A percentile compares a stretch with the other conserved stretches of the same genome.
Conservation (phyloP, 2,329 filamentous ascomycete genomes). For the Nannizziopsis arthrosporioides region DNA sequence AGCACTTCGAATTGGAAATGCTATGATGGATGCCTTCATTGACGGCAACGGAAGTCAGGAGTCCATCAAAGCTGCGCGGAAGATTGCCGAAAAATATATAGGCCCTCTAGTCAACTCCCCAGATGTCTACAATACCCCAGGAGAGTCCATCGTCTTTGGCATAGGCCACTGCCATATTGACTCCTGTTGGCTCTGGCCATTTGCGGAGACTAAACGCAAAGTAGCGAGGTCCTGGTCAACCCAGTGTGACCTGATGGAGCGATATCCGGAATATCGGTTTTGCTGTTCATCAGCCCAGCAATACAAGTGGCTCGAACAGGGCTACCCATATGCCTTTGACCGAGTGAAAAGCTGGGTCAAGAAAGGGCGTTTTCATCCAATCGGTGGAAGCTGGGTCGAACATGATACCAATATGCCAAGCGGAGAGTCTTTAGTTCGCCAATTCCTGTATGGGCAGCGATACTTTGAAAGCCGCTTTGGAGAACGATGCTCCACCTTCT, state of each 20-base stretch:
- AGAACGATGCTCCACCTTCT: slow-evolving; percentile 79
- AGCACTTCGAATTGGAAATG: slow-evolving; percentile 70
- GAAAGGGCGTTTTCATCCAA: slow-evolving; percentile 81
- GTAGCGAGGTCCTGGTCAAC: slow-evolving; percentile 92
- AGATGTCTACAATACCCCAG: slow-evolving; percentile 68
- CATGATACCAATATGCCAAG: slow-evolving; percentile 97
- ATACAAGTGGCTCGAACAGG: slow-evolving; percentile 89
- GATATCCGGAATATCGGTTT: slow-evolving; percentile 88
- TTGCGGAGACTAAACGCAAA: slow-evolving; percentile 94
- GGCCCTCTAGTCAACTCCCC: slow-evolving; percentile 70
- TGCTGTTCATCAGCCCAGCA: slow-evolving; percentile 90
- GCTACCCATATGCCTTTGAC: slow-evolving; percentile 80
- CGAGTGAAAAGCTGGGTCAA: slow-evolving; percentile 85
- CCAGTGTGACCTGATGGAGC: slow-evolving; percentile 88
- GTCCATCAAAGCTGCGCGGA: slow-evolving; percentile 65
- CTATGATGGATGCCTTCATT: slow-evolving; percentile 83
- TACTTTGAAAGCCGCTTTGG: slow-evolving; percentile 93
- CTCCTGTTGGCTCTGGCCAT: slow-evolving; percentile 97
- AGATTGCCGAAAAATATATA: slow-evolving; percentile 72
- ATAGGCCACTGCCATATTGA: slow-evolving; percentile 98
- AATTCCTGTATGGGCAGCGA: slow-evolving; percentile 90
- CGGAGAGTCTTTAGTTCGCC: slow-evolving; percentile 83
- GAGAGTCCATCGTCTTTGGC: slow-evolving; percentile 66
- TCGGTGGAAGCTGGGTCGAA: slow-evolving; percentile 97
- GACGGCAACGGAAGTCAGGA: slow-evolving; percentile 59